Evolutionary conservation across 2,329 filamentous ascomycete species (phyloP), one percentile per base, ranked within the genome.

Genomic region (Fusarium sarcochroum): DNA sequence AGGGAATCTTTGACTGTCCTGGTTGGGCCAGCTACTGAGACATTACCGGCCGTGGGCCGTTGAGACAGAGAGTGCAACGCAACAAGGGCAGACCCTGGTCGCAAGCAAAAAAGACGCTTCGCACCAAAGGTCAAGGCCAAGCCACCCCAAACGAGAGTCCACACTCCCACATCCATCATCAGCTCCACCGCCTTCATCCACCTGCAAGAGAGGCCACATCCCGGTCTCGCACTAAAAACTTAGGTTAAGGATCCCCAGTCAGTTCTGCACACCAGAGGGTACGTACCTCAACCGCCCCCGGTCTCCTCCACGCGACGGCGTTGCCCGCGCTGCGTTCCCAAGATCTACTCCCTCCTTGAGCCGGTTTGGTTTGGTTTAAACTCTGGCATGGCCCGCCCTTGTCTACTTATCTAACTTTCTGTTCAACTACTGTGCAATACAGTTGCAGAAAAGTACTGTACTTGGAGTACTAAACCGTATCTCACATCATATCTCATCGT

Each of bases 361-460:
- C 50, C 51, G 15, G 42, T 42, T 49, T 44, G 62, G 63, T 56
- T 67, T 69, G 61, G 70, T 72, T 72, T 70, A 73, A 73, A 73
- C 71, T 73, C 70, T 71, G 46, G 46, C 62, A 57, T 69, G 56
- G 49, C 46, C 69, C 63, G 66, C 54, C 63, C 69, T 64, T 53
- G 47, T 59, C 44, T 54, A 49, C 59, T 56, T 50, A 30, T 50
- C 40, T 64, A 53, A 54, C 59, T 57, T 55, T 52, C 54, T 57
- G 51, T 64, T 57, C 58, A 54, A 53, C 44, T 58, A 54, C 27
- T 20, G 50, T 53, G n/a, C 38, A 40, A 34, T 41, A 44, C 60
- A 53, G 44, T 53, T 55, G 59, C 50, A 42, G 10, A 3, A 27
- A 34, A 18, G 25, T 32, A 57, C 21, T 21, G 25, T 20, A 21